Percentiles rank a stretch among this genome's conserved stretches.
These are phyloP conservation scores for Chytriomyces confervae DNA, from an alignment of 192 early-diverging fungal species.

Conservation along the genomic window DNA sequence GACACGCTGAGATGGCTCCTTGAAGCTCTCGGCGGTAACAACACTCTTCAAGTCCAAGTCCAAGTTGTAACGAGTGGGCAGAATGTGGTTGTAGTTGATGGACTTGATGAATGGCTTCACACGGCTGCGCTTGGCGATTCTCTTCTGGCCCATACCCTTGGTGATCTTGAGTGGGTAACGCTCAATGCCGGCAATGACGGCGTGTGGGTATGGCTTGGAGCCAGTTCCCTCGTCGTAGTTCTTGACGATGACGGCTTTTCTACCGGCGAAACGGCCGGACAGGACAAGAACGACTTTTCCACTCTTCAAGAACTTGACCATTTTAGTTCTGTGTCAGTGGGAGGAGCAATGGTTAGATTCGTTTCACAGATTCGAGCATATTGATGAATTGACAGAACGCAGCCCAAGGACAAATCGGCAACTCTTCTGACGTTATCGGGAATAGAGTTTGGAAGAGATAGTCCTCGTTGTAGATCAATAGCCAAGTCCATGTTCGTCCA, in stretches of 20 bases:
- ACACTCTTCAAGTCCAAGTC: constrained; percentile 94
- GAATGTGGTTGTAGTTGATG: constrained; percentile 99
- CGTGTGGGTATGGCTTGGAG: constrained; percentile 96
- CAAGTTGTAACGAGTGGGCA: constrained; percentile 99
- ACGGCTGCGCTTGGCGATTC: constrained; percentile 92
- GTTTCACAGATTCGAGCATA: neutral
- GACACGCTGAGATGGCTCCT: constrained; percentile 91
- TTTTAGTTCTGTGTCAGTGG: constrained; percentile 7
- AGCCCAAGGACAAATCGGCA: too few relatives aligned
- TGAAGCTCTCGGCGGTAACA: constrained; percentile 86
- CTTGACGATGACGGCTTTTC: constrained; percentile 99
- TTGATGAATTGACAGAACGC: too few relatives aligned
- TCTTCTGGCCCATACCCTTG: constrained; percentile 92
- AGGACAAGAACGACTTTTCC: constrained; percentile 89
- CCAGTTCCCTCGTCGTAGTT: constrained; percentile 96
- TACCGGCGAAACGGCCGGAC: constrained; percentile 98
- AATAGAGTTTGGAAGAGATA: too few relatives aligned
- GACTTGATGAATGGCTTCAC: constrained; percentile 99
- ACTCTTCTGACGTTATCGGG: too few relatives aligned
- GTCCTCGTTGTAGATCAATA: too few relatives aligned
- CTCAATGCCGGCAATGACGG: constrained; percentile 97
- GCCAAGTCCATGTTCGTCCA: too few relatives aligned
- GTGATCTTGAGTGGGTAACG: constrained; percentile 98
- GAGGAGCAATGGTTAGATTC: neutral
- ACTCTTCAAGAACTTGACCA: constrained; percentile 53